Evolutionary conservation across 2,329 filamentous ascomycete genomes (phyloP).

Genomic region (Microcera coccophila): DNA sequence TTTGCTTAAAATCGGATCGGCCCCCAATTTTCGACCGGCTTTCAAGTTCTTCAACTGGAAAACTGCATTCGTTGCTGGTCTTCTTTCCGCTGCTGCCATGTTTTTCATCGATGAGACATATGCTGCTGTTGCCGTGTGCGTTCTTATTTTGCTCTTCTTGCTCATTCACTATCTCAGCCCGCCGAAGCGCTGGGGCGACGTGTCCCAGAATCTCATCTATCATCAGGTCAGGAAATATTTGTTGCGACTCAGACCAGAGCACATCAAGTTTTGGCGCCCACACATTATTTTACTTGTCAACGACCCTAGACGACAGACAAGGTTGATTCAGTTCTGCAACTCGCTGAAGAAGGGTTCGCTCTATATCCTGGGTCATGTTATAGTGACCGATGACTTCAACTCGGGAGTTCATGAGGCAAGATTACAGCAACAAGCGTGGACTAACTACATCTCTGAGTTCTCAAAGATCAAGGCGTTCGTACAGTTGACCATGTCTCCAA

Average conservation of each 20-base stretch:
- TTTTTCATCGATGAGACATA: constrained; percentile 85
- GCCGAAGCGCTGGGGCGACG: constrained; percentile 86
- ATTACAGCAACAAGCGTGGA: constrained; percentile 76
- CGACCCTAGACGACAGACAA: constrained; percentile 74
- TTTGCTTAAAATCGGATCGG: constrained; percentile 78
- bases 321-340: constrained; percentile 87
- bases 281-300: constrained; percentile 84
- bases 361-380: constrained; percentile 83
- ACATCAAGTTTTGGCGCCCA: constrained; percentile 91
- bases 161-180: constrained; percentile 82
- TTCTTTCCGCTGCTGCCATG: constrained; percentile 79
- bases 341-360: constrained; percentile 82
- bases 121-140: constrained; percentile 68
- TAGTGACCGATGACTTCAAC: constrained; percentile 79
- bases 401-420: constrained; percentile 76
- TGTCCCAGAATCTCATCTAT: constrained; percentile 85
- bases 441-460: constrained; percentile 76
- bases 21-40: constrained; percentile 82
- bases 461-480: constrained; percentile 87
- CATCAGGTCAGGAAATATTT: constrained; percentile 82
- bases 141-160: constrained; percentile 73
- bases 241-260: constrained; percentile 75
- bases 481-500: constrained; percentile 78
- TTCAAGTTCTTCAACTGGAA: constrained; percentile 89
- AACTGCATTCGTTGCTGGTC: constrained; percentile 68